Evolutionary conservation across 495 filamentous ascomycete species (phyloP).

Genomic region (Polyplosphaeria fusca): DNA sequence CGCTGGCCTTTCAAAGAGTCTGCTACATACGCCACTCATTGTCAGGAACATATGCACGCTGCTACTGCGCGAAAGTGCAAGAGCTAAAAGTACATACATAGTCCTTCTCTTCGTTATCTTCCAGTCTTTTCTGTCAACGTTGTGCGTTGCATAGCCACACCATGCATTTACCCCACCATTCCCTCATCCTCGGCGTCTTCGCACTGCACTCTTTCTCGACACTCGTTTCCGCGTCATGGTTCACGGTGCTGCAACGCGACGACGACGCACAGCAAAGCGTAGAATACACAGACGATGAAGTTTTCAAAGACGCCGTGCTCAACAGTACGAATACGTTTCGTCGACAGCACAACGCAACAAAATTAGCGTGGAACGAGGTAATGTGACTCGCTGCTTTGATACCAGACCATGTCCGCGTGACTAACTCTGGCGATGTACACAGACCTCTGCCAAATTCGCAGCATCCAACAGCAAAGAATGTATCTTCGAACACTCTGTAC

Average conservation of each 20-base stretch:
- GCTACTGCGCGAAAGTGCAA: no score
- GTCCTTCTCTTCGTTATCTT: no score
- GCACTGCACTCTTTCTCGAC: background rate
- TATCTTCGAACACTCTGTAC: constrained; percentile 60
- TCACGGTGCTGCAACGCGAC: background rate
- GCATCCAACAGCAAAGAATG: constrained; percentile 55
- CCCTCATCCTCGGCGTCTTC: background rate
- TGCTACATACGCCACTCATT: no score
- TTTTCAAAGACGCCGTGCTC: constrained; percentile 59
- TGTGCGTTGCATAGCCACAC: no score
- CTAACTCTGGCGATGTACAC: no score
- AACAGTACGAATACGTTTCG: constrained; percentile 69
- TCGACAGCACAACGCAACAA: constrained; percentile 56
- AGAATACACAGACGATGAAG: constrained; percentile 47
- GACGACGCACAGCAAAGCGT: constrained; percentile 22
- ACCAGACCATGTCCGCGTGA: no score
- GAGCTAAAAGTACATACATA: no score
- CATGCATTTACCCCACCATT: no score
- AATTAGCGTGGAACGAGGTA: constrained; percentile 64
- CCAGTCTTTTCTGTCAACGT: no score
- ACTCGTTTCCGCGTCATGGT: background rate
- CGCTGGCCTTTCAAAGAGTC: no score
- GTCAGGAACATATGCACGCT: no score
- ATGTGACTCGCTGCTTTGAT: constrained; percentile 54
- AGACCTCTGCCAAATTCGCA: no score